These are phyloP conservation scores for Phytophthora idaei DNA, from an alignment of 352 stramenopile genomes.

Conservation along the genomic window DNA sequence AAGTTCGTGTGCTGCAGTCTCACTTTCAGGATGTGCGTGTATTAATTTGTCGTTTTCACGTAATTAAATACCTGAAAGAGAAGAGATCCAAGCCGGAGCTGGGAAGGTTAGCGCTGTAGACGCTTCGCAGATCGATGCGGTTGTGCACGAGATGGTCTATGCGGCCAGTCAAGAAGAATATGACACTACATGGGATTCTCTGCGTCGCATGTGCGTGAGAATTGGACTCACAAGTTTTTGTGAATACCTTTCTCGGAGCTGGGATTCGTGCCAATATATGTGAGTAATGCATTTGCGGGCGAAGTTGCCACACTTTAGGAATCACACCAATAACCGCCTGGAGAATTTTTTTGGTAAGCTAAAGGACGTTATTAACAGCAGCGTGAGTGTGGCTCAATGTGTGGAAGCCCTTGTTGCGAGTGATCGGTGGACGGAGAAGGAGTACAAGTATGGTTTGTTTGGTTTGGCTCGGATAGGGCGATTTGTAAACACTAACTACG, in stretches of 20 bases:
- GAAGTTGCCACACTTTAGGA: conserved; percentile 27
- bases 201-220: background rate
- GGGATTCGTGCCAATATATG: conserved; percentile 22
- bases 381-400: conserved; percentile 14
- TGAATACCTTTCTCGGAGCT: conserved; percentile 35
- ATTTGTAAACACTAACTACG: background rate
- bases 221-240: conserved; percentile 2
- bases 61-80: conserved; percentile 25
- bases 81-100: conserved; percentile 9
- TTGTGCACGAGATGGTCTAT: conserved; percentile 32
- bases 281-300: conserved; percentile 23
- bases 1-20: background rate
- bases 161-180: background rate
- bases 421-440: background rate
- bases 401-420: conserved; percentile 2
- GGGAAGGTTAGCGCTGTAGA: conserved; percentile 19
- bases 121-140: conserved; percentile 1
- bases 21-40: conserved; percentile 10
- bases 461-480: background rate
- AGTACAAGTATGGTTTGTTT: background rate
- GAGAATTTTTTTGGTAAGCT: conserved; percentile 42
- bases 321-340: conserved; percentile 41
- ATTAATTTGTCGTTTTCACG: conserved; percentile 29
- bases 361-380: conserved; percentile 5
- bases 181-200: background rate